Evolutionary conservation across 352 stramenopile genomes (phyloP), one percentile per base, ranked within the genome.

Genomic region (Phytophthora fragariaefolia): DNA sequence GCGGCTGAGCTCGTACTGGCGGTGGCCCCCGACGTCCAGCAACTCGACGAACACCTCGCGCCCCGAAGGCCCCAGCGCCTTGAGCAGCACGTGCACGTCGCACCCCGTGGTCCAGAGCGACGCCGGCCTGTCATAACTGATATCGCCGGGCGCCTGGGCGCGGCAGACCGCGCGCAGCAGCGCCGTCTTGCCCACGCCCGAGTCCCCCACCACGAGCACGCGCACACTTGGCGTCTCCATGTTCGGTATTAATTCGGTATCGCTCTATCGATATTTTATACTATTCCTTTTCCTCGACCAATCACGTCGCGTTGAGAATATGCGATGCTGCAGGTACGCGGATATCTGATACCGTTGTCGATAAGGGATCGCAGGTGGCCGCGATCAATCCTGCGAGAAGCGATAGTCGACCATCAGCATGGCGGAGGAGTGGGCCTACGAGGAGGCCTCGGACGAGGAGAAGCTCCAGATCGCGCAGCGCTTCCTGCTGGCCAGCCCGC

Each of bases 401-500:
- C 48, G 34, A 47, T 53, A 54, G 52, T 63, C 34, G 22, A 56
- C 56, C n/a, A 49, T 42, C 23, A 54, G 3, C 28, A 94, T 95
- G 86, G 76, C 74, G 36, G 82, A 92, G 58, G 81, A 90, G 55
- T 87, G 78, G 70, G 69, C 69, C 36, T 83, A 85, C 67, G 84
- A 88, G 48, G 85, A 89, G 57, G 84, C 93, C 22, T 76, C 85
- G 43, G 85, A 95, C 66, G 84, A 96, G 62, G 91, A 97, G 77
- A 96, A 97, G 83, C 76, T 97, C 46, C 77, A 85, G 58, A 93
- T 97, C 58, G 87, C 90, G 54, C 85, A 96, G 79, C 87, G 90
- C 34, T 95, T 97, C 50, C 68, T 98, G 58, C 74, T 97, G n/a
- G 91, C 90, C 12, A 96, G 82, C 63, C 92, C 91, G 4, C 92